phyloP scores from a whole-genome alignment of 2,329 filamentous ascomycete genomes.

The Microdochium trichocladiopsis region DNA sequence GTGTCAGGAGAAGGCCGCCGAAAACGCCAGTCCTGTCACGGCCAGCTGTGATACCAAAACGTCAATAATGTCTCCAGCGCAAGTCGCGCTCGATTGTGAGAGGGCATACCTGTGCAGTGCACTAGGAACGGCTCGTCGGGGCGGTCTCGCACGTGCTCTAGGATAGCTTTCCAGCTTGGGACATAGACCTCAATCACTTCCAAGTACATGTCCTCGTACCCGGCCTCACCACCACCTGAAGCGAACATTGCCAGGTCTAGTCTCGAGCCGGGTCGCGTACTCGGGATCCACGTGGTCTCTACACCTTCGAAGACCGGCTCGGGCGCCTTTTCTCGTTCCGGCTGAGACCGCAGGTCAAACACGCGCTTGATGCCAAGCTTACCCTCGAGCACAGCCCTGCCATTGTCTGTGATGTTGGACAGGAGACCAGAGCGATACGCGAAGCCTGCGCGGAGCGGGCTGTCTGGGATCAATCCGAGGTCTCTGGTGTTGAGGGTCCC shows the following conservation, averaged over 20 bases:
- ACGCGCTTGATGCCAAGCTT: constrained; percentile 33
- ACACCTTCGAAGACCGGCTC: constrained; percentile 36
- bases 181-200: constrained; percentile 34
- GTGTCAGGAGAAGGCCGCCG: constrained; percentile 39
- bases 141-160: constrained; percentile 40
- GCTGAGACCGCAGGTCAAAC: constrained; percentile 45
- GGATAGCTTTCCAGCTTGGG: constrained; percentile 32
- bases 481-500: constrained; percentile 47
- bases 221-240: constrained; percentile 34
- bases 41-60: constrained; percentile 32
- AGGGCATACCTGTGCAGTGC: constrained; percentile 47
- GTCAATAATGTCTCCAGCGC: too few relatives aligned
- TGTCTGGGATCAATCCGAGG: constrained; percentile 35
- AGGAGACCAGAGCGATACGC: constrained; percentile 41
- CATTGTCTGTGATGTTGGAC: constrained; percentile 22
- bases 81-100: too few relatives aligned
- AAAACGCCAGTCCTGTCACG: constrained; percentile 48
- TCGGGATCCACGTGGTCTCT: constrained; percentile 36
- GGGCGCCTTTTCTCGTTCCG: constrained; percentile 33
- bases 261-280: constrained; percentile 23
- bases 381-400: constrained; percentile 25
- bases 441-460: constrained; percentile 30
- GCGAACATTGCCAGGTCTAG: constrained; percentile 33
- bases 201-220: constrained; percentile 40
- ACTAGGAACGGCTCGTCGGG: constrained; percentile 38